Conservation (phyloP, 139 green algal genomes). For the Micractinium sp. region DNA sequence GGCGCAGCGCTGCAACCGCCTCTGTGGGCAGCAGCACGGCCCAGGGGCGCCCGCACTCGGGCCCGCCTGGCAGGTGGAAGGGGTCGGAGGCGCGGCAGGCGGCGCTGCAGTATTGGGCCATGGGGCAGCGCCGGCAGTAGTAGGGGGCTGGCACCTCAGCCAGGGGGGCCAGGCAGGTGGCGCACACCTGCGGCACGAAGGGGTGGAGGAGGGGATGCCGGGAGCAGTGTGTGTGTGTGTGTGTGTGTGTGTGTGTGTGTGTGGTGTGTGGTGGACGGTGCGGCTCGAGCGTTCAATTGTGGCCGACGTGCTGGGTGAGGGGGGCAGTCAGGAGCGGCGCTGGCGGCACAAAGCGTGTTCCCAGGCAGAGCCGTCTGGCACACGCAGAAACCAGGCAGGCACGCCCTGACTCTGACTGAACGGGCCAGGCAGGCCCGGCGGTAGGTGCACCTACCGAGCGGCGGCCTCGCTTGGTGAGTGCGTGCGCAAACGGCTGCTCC, state of each 20-base stretch:
- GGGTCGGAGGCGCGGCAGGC: constrained; percentile 31
- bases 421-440: not conserved
- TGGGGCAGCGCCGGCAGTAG: constrained; percentile 41
- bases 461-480: constrained; percentile 36
- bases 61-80: constrained; percentile 41
- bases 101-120: constrained; percentile 54
- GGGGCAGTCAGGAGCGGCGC: not conserved
- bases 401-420: not conserved
- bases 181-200: constrained; percentile 25
- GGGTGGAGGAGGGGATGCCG: not conserved
- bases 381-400: no score
- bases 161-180: constrained; percentile 28
- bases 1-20: constrained; percentile 46
- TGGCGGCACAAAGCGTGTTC: not conserved
- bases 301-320: not conserved
- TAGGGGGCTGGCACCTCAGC: not conserved
- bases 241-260: no score
- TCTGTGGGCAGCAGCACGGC: constrained; percentile 51
- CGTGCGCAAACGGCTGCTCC: constrained; percentile 42
- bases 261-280: no score
- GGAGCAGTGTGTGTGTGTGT: not conserved
- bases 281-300: no score
- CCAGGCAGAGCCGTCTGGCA: no score
- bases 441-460: constrained; percentile 13
- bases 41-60: constrained; percentile 65